Conservation (phyloP, 2,329 filamentous ascomycete genomes). For the Ophiocordyceps camponoti-leonardi region DNA sequence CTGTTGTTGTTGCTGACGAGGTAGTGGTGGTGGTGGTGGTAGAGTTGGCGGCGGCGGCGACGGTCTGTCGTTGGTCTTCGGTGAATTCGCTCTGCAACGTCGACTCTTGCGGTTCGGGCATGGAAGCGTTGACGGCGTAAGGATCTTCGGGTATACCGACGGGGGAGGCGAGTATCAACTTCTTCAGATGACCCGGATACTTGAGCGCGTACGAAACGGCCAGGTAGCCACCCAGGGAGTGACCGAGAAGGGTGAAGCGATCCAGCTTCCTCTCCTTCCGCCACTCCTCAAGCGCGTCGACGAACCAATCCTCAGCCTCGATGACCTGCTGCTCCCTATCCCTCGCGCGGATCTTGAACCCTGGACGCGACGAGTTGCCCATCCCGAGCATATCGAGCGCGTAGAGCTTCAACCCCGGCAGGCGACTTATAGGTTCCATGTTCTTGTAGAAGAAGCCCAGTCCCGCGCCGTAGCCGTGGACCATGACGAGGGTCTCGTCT, state of each 20-base stretch:
- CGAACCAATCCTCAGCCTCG: conserved; percentile 90
- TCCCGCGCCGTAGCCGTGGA: conserved; percentile 92
- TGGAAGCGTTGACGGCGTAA: conserved; percentile 62
- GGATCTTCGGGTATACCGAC: conserved; percentile 92
- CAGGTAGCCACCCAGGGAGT: conserved; percentile 89
- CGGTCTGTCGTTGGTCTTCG: conserved; percentile 47
- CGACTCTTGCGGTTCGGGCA: conserved; percentile 62
- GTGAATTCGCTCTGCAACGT: conserved; percentile 63
- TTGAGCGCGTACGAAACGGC: conserved; percentile 91
- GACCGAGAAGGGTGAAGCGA: conserved; percentile 80
- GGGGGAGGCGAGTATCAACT: conserved; percentile 85
- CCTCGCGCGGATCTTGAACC: conserved; percentile 74
- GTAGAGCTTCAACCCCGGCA: conserved; percentile 73
- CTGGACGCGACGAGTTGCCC: conserved; percentile 71
- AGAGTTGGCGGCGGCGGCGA: conserved; percentile 8
- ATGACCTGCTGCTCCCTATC: conserved; percentile 61
- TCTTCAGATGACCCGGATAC: conserved; percentile 87
- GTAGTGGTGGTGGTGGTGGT: conserved; percentile 14
- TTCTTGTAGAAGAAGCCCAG: conserved; percentile 98
- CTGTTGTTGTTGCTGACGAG: conserved; percentile 14
- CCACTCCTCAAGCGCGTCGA: conserved; percentile 95
- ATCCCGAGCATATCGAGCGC: conserved; percentile 92
- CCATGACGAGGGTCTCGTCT: conserved; percentile 80
- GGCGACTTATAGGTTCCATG: conserved; percentile 70
- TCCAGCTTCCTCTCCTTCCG: conserved; percentile 76